phyloP scores from a whole-genome alignment of 306 rosid genomes.

The Medicago ruthenica region DNA sequence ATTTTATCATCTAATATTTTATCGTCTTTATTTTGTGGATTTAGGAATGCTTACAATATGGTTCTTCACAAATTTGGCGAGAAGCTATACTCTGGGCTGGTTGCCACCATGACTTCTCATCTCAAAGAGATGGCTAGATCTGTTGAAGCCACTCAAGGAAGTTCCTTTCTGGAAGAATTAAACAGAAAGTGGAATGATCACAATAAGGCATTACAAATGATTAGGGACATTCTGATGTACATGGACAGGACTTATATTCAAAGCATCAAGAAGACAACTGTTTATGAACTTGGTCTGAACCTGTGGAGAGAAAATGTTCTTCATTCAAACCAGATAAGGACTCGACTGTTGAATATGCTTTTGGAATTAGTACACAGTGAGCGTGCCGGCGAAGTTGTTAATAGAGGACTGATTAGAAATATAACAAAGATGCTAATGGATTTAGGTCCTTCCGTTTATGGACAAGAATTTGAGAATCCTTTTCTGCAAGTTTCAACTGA shows the following conservation, averaged over 20 bases:
- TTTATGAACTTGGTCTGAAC: constrained; percentile 80
- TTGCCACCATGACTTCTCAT: constrained; percentile 69
- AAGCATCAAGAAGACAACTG: constrained; percentile 63
- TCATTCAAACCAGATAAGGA: constrained; percentile 68
- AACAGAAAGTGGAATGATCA: constrained; percentile 85
- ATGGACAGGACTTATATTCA: constrained; percentile 89
- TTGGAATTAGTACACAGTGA: constrained; percentile 70
- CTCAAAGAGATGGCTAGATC: constrained; percentile 72
- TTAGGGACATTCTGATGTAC: constrained; percentile 86
- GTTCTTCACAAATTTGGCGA: constrained; percentile 92
- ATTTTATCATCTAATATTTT: constrained; percentile 31
- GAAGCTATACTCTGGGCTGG: constrained; percentile 79
- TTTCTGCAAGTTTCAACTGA: constrained; percentile 78
- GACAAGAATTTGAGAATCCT: constrained; percentile 70
- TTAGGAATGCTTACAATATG: constrained; percentile 90
- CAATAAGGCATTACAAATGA: constrained; percentile 77
- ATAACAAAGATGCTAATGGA: constrained; percentile 80
- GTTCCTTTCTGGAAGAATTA: constrained; percentile 76
- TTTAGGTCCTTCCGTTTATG: constrained; percentile 76
- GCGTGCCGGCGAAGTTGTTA: constrained; percentile 76
- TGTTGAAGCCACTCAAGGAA: constrained; percentile 78
- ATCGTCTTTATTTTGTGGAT: constrained; percentile 37
- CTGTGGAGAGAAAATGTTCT: constrained; percentile 86
- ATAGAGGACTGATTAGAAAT: constrained; percentile 74
- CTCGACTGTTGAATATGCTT: constrained; percentile 63